phyloP scores from a whole-genome alignment of 2,329 filamentous ascomycete genomes.

The Verticillium tricorpus region DNA sequence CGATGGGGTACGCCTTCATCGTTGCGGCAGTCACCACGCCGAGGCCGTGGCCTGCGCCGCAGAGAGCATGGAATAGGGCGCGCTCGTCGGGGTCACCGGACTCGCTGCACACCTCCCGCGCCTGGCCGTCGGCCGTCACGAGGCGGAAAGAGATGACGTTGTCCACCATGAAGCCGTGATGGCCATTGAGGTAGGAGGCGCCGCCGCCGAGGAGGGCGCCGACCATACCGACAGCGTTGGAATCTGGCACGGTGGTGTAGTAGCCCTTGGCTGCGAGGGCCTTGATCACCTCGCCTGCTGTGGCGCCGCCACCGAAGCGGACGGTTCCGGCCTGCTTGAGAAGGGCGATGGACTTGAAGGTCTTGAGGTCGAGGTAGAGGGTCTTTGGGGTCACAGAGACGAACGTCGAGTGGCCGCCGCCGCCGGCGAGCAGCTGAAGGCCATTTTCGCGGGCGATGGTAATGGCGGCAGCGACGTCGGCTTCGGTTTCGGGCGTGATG shows the following conservation, averaged over 20 bases:
- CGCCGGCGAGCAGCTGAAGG: constrained; percentile 21
- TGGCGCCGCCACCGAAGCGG: constrained; percentile 22
- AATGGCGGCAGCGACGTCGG: constrained; percentile 22
- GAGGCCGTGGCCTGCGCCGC: constrained; percentile 29
- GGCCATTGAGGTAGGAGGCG: constrained; percentile 18
- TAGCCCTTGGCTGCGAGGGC: constrained; percentile 18
- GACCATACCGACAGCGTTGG: constrained; percentile 19
- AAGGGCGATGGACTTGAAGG: constrained; percentile 22
- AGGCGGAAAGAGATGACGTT: constrained; percentile 21
- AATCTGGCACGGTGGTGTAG: constrained; percentile 24
- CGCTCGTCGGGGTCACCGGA: constrained; percentile 17
- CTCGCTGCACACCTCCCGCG: constrained; percentile 4
- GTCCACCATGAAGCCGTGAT: constrained; percentile 28
- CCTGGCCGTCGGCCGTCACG: constrained; percentile 15
- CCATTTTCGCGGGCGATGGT: constrained; percentile 19
- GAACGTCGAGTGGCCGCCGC: constrained; percentile 26
- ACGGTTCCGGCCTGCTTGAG: constrained; percentile 20
- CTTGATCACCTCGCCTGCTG: constrained; percentile 20
- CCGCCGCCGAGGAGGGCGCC: constrained; percentile 22
- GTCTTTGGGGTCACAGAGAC: constrained; percentile 21
- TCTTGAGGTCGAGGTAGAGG: constrained; percentile 27
- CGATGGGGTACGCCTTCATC: constrained; percentile 17
- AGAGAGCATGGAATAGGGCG: constrained; percentile 23
- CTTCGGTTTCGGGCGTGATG: constrained; percentile 19
- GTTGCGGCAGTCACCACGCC: constrained; percentile 25